Conservation (phyloP, 495 filamentous ascomycete genomes). For the Aspergillus biplanus region DNA sequence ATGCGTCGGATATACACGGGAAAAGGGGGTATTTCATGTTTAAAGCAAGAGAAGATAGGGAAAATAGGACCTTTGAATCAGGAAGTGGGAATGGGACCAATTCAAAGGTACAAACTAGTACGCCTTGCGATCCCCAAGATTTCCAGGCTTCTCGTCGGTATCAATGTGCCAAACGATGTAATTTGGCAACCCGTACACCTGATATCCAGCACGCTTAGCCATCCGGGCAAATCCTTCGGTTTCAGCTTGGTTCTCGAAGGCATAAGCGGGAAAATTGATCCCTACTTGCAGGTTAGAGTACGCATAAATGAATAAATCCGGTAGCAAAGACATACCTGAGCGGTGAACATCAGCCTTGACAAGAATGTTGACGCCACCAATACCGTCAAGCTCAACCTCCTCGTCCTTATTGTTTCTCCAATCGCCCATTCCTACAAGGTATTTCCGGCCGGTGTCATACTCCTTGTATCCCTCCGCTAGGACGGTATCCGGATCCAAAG, state of each 20-base stretch:
- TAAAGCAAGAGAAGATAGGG: slow-evolving; percentile 13
- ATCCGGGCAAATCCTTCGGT: slow-evolving; percentile 98
- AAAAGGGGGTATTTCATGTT: slow-evolving; percentile 26
- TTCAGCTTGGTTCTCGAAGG: slow-evolving; percentile 98
- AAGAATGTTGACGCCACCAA: slow-evolving; percentile 95
- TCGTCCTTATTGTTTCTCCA: slow-evolving; percentile 89
- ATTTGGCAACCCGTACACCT: slow-evolving; percentile 91
- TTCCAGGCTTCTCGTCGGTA: slow-evolving; percentile 95
- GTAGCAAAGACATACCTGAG: slow-evolving; percentile 62
- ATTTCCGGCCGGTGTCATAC: slow-evolving; percentile 83
- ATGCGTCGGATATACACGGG: slow-evolving; percentile 24
- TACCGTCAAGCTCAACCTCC: slow-evolving; percentile 89
- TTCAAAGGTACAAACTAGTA: slow-evolving; percentile 33
- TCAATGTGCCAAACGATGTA: slow-evolving; percentile 99
- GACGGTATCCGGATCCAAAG: slow-evolving; percentile 76
- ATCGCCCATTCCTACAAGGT: slow-evolving; percentile 87
- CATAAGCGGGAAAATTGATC: slow-evolving; percentile 96
- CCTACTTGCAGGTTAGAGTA: slow-evolving; percentile 51
- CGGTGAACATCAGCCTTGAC: slow-evolving; percentile 98
- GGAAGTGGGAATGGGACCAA: slow-evolving; percentile 5
- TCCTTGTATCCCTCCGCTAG: slow-evolving; percentile 95
- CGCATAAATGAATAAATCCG: not conserved
- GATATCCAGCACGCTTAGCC: slow-evolving; percentile 95
- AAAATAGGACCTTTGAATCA: slow-evolving; percentile 25
- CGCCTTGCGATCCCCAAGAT: slow-evolving; percentile 54